phyloP scores from a whole-genome alignment of 805 yeast species.

The Ogataea minuta region DNA sequence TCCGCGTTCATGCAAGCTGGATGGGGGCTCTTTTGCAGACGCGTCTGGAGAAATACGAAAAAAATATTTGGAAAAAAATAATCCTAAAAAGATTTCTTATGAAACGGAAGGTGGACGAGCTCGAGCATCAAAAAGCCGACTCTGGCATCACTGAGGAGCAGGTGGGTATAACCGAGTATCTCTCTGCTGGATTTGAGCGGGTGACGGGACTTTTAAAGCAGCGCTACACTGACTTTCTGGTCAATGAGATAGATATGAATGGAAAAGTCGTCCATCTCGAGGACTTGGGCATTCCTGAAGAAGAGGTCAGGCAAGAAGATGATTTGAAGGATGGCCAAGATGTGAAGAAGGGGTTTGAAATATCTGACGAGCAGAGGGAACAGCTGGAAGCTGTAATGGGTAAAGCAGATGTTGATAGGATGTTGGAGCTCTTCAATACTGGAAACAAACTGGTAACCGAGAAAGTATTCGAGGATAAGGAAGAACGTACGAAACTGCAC shows the following conservation, averaged over 20 bases:
- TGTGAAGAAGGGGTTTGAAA: conserved; percentile 33
- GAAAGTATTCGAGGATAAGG: conserved; percentile 61
- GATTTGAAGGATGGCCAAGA: conserved; percentile 36
- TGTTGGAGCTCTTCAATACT: conserved; percentile 50
- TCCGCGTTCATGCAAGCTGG: conserved; percentile 5
- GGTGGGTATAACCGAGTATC: conserved; percentile 82
- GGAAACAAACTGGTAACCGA: conserved; percentile 59
- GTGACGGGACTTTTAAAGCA: conserved; percentile 81
- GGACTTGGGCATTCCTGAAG: conserved; percentile 65
- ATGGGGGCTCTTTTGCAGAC: conserved; percentile 5
- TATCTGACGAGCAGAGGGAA: conserved; percentile 41
- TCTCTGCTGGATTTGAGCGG: conserved; percentile 55
- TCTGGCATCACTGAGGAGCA: conserved; percentile 64
- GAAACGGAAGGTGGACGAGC: conserved; percentile 9
- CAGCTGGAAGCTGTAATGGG: conserved; percentile 57
- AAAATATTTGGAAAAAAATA: conserved; percentile 2
- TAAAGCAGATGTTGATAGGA: conserved; percentile 53
- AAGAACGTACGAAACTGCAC: conserved; percentile 75
- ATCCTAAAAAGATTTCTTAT: conserved; percentile 1
- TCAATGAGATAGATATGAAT: conserved; percentile 73
- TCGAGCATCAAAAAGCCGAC: conserved; percentile 4
- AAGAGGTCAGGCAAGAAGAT: neutral
- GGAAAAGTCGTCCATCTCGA: conserved; percentile 72
- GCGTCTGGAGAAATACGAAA: conserved; percentile 8
- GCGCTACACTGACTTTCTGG: conserved; percentile 89